These are phyloP conservation scores for Angomonas ambiguus DNA, from an alignment of 208 protist species.

Conservation along the genomic window DNA sequence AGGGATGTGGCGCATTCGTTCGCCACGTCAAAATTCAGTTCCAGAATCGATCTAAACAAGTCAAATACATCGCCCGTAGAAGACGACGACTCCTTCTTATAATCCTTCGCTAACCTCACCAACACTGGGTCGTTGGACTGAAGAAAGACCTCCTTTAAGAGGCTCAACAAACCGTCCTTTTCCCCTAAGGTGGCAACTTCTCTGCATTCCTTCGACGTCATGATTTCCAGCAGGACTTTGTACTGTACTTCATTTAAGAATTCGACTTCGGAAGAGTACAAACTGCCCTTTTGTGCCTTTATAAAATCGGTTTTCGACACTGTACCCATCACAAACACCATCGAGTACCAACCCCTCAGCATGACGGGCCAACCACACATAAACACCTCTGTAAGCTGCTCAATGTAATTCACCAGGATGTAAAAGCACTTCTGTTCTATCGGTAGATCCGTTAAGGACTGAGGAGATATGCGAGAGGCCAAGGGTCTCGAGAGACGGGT, in stretches of 20 bases:
- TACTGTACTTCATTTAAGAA: conserved; percentile 39
- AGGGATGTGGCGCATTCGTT: conserved; percentile 21
- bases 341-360: conserved; percentile 54
- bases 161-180: not conserved
- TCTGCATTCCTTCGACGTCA: conserved; percentile 12
- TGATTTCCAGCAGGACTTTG: conserved; percentile 22
- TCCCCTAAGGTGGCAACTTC: not conserved
- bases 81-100: conserved; percentile 2
- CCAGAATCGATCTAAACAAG: conserved; percentile 30
- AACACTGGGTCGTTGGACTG: conserved; percentile 29
- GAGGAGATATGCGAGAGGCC: conserved; percentile 48
- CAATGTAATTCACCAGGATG: conserved; percentile 52
- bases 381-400: conserved; percentile 47
- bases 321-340: conserved; percentile 40
- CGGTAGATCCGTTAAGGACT: conserved; percentile 55
- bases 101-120: conserved; percentile 8
- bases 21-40: conserved; percentile 26
- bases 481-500: conserved; percentile 30
- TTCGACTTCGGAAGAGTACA: conserved; percentile 27
- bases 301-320: conserved; percentile 24
- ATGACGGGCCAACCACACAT: conserved; percentile 60
- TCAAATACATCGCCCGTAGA: conserved; percentile 3
- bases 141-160: conserved; percentile 2
- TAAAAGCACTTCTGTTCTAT: conserved; percentile 62
- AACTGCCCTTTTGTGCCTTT: conserved; percentile 17